Percentiles rank a stretch among this genome's conserved stretches.
Evolutionary conservation across 192 early-diverging fungal species (phyloP).

Genomic region (Entomortierella parvispora): DNA sequence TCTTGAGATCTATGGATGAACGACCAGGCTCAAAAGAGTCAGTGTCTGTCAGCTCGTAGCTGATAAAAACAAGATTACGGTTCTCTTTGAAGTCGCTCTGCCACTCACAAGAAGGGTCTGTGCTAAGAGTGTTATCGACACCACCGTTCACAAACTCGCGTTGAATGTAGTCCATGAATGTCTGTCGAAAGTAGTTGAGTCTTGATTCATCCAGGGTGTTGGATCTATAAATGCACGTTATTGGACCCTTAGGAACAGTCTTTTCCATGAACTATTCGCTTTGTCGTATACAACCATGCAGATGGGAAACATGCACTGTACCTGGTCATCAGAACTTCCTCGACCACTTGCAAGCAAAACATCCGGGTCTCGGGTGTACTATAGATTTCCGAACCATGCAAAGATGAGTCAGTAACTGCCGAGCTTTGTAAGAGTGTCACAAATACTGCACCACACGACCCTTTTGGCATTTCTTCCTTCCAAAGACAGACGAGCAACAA

Average conservation of each 20-base stretch:
- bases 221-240: constrained; percentile 52
- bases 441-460: constrained; percentile 6
- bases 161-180: constrained; percentile 68
- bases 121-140: constrained; percentile 44
- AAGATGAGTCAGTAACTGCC: too few relatives aligned
- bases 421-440: too few relatives aligned
- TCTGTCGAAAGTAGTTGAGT: constrained; percentile 62
- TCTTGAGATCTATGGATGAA: constrained; percentile 64
- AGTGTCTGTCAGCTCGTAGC: neutral
- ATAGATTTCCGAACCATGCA: neutral
- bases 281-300: too few relatives aligned
- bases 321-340: constrained; percentile 73
- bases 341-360: constrained; percentile 86
- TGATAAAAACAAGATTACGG: neutral
- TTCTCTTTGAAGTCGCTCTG: neutral
- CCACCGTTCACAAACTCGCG: constrained; percentile 63
- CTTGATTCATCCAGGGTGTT: constrained; percentile 59
- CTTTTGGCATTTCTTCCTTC: too few relatives aligned
- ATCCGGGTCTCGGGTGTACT: constrained; percentile 83
- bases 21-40: neutral
- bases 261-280: too few relatives aligned
- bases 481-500: neutral
- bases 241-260: too few relatives aligned
- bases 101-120: constrained; percentile 62
- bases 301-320: constrained; percentile 24